Conservation (phyloP, 2,329 filamentous ascomycete genomes). For the Exophiala viscosa region DNA sequence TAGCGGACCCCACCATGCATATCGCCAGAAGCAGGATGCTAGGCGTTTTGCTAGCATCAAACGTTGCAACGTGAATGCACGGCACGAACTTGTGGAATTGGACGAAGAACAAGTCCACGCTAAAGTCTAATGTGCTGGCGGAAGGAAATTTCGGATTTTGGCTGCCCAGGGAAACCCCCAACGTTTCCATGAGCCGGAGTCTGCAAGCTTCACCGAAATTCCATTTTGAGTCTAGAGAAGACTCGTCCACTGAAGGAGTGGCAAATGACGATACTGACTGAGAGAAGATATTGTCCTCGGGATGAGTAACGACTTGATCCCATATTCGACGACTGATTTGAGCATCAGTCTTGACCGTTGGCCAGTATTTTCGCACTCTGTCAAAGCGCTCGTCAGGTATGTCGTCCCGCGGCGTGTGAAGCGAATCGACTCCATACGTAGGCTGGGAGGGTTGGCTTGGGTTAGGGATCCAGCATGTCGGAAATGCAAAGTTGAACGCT, state of each 20-base stretch:
- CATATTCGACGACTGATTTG: neutral
- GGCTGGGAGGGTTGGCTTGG: neutral
- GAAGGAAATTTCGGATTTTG: neutral
- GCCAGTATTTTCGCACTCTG: neutral
- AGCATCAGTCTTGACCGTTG: neutral
- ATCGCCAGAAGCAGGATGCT: neutral
- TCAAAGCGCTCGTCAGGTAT: neutral
- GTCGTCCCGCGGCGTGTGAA: neutral
- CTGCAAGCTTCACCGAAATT: neutral
- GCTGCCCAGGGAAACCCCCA: neutral
- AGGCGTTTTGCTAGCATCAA: neutral
- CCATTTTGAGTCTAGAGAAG: neutral
- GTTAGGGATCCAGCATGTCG: neutral
- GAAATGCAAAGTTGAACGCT: neutral
- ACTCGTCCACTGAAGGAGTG: too few relatives aligned
- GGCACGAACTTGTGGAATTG: neutral
- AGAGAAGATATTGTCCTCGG: neutral
- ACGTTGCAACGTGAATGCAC: neutral
- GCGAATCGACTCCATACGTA: neutral
- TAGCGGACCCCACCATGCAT: neutral
- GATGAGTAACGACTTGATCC: neutral
- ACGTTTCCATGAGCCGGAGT: neutral
- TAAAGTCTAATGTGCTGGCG: neutral
- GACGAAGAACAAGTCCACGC: neutral
- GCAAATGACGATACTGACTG: neutral